Evolutionary conservation across 441 rosid species (phyloP).

Genomic region (Aleurites moluccanus): DNA sequence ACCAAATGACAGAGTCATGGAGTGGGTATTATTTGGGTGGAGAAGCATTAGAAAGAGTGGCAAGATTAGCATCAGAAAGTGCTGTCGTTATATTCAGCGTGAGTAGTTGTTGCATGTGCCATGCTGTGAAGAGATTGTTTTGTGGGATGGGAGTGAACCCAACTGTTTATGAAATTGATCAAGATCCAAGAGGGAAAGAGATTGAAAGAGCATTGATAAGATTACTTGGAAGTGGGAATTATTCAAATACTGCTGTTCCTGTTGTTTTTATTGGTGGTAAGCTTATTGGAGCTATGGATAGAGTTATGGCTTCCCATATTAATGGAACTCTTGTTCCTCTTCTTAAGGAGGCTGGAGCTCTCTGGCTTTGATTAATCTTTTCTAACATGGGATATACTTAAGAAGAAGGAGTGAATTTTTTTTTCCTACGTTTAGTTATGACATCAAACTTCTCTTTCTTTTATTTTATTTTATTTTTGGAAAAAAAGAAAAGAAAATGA

Average conservation of each 20-base stretch:
- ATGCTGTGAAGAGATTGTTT: conserved; percentile 63
- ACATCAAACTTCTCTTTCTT: background rate
- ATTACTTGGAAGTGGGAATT: conserved; percentile 27
- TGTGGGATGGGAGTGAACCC: conserved; percentile 74
- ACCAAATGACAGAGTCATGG: conserved; percentile 27
- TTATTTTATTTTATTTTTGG: background rate
- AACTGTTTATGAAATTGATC: conserved; percentile 63
- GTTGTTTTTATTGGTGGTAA: conserved; percentile 69
- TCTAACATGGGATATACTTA: background rate
- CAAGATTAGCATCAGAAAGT: conserved; percentile 49
- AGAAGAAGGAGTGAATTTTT: background rate
- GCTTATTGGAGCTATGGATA: conserved; percentile 59
- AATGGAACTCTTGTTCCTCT: conserved; percentile 66
- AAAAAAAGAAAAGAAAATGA: background rate
- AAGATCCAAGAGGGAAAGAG: conserved; percentile 55
- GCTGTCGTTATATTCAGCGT: conserved; percentile 66
- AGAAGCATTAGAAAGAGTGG: conserved; percentile 47
- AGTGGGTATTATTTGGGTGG: conserved; percentile 19
- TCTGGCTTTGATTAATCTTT: conserved; percentile 50
- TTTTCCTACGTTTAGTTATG: too few relatives aligned
- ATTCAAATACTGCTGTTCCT: conserved; percentile 38
- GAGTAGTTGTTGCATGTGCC: conserved; percentile 76
- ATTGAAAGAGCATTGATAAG: conserved; percentile 47
- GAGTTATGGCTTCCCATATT: conserved; percentile 70
- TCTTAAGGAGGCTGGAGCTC: conserved; percentile 75